These are phyloP conservation scores for Sugiyamaella xylanicola DNA, from an alignment of 1,139 yeast genomes.

Conservation along the genomic window DNA sequence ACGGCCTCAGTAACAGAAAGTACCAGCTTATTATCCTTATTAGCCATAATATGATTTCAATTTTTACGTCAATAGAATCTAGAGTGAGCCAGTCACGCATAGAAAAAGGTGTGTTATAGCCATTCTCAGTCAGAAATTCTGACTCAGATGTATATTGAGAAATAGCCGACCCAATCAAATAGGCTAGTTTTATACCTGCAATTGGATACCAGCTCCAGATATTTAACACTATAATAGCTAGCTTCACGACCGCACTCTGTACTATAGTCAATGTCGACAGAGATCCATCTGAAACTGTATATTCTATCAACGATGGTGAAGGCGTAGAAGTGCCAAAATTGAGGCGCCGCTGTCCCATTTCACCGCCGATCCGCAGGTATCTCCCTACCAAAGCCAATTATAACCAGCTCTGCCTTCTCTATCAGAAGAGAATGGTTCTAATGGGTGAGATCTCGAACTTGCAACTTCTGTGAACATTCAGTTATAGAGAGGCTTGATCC, in stretches of 20 bases:
- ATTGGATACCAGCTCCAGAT: conserved; percentile 16
- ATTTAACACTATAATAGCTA: conserved; percentile 17
- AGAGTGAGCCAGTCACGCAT: conserved; percentile 12
- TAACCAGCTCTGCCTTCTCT: no score
- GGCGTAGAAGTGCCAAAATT: conserved; percentile 16
- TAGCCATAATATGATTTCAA: conserved; percentile 8
- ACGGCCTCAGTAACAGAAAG: conserved; percentile 24
- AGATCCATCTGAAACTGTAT: conserved; percentile 21
- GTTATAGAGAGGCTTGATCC: neutral
- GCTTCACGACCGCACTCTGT: conserved; percentile 2
- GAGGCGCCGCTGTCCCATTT: conserved; percentile 12
- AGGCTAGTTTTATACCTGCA: conserved; percentile 8
- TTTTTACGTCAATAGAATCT: conserved; percentile 8
- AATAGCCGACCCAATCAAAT: neutral
- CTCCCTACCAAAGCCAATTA: no score
- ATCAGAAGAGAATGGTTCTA: no score
- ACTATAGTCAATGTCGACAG: neutral
- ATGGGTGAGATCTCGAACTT: no score
- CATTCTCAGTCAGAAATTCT: neutral
- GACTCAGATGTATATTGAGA: neutral
- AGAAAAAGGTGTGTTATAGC: neutral
- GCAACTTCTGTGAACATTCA: no score
- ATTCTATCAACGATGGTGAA: conserved; percentile 35
- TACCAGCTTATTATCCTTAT: conserved; percentile 10
- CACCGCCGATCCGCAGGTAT: no score